Conservation (phyloP, 2,329 filamentous ascomycete genomes). For the Aspergillus proliferans region DNA sequence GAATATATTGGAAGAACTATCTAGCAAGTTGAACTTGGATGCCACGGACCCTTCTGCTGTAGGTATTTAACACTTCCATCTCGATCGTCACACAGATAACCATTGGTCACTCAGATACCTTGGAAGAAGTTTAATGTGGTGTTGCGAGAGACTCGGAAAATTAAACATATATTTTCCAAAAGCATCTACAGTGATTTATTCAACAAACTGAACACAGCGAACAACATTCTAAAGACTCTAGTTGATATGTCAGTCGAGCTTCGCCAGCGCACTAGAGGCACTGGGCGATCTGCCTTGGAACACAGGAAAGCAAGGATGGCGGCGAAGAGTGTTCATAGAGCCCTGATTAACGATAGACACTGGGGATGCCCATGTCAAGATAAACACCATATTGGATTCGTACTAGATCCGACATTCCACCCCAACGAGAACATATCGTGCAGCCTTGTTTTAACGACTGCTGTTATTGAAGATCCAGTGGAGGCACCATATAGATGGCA, state of each 20-base stretch:
- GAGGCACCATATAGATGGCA: neutral
- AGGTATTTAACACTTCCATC: neutral
- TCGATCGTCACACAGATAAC: neutral
- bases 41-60: neutral
- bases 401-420: neutral
- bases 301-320: neutral
- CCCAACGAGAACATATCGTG: neutral
- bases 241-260: neutral
- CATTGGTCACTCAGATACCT: neutral
- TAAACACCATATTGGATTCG: neutral
- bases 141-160: neutral
- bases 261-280: neutral
- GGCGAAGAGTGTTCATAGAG: neutral
- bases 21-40: conserved; percentile 2
- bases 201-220: neutral
- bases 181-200: conserved; percentile 1
- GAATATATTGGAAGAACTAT: conserved; percentile 4
- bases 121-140: neutral
- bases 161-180: neutral
- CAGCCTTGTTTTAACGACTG: neutral
- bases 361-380: neutral
- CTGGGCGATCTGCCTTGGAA: neutral
- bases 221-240: neutral
- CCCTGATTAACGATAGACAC: neutral
- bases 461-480: neutral